Base-by-base conservation (phyloP, 805 yeast genomes). In the Ogataea saltuana region DNA sequence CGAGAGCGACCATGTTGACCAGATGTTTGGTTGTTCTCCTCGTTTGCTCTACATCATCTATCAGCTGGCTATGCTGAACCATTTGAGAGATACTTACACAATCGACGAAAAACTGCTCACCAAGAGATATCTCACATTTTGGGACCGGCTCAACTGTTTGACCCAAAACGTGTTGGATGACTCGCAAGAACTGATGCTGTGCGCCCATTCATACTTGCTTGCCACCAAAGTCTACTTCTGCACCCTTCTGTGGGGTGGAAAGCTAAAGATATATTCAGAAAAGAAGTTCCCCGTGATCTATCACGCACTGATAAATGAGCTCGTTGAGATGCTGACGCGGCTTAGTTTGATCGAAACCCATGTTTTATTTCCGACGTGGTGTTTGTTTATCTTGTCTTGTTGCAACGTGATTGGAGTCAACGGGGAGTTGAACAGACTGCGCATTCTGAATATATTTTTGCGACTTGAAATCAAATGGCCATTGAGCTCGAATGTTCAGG, bases 11-110 rank as follows among this genome's bases (percentile, higher is more conserved):
- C 25, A 38, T 3, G 51, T 63, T 25, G 68, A 63, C 33, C 59
- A 58, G 26, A 54, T 63, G 58, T 53, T 59, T 41, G 67, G 68
- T 3, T 61, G 67, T 44, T 60, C 67, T 0, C 67, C 67, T 2
- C 41, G 53, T 22, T 41, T 63, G 16, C 28, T 61, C 2, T 30
- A 50, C 26, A 28, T 51, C 8, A 55, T 61, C 9, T 52, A 56
- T 39, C 34, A 54, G 17, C 46, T 58, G 1, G 50, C 56, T 5
- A 41, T 46, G 20, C 45, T 56, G 9, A 53, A 50, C 26, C 47
- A 53, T 20, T 9, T 20, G 4, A 29, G 43, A 13, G 51, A 53
- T 8, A 19, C n/a, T 6, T 21, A 28, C 3, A 10, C 25, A 5
- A 31, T 50, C 20, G 34, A 30, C 4, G 39, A 39, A 7, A 33